Base-by-base conservation (phyloP, 345 rosid species). In the Combretum micranthum region DNA sequence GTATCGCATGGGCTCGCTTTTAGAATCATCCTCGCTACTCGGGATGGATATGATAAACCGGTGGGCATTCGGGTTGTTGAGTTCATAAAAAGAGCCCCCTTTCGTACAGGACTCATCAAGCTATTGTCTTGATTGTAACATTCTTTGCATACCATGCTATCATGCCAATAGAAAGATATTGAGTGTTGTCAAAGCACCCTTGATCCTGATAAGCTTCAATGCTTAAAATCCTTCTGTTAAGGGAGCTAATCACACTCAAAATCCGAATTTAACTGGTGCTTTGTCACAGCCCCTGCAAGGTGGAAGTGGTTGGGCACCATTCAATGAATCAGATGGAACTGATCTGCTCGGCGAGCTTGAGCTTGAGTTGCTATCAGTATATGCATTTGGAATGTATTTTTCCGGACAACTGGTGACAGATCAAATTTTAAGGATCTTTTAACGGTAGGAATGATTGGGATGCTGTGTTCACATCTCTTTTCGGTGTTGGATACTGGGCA, bases 241-340 rank as follows among this genome's bases (percentile, higher is more conserved):
- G 39, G 39, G 9, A 32, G 39, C 39, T 32, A 32, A 32, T 32
- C 39, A 10, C 39, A 32, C 39, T 32, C 39, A 32, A 32, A 32
- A 32, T 32, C 39, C 8, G 39, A 32, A 32, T 32, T 10, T 1
- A 32, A 6, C n/a, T n/a, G n/a, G n/a, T n/a, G n/a, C n/a, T n/a
- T n/a, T n/a, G n/a, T n/a, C n/a, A n/a, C n/a, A n/a, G n/a, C n/a
- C n/a, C n/a, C n/a, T 6, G 74, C 75, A 43, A 12, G 32, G 59
- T 61, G 52, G 76, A 74, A 56, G 80, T 26, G 99, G 99, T 52
- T 94, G 99, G 99, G 77, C 87, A 15, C 99, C 99, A 2, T 94
- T 94, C 60, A 64, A 90, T 66, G 83, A 78, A 32, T 62, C 81
- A 0, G 78, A 85, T 15, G 97, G 99, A 42, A 64, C 90, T 4